phyloP scores from a whole-genome alignment of 2,329 filamentous ascomycete species.

The Dryadomyces quercivorus region DNA sequence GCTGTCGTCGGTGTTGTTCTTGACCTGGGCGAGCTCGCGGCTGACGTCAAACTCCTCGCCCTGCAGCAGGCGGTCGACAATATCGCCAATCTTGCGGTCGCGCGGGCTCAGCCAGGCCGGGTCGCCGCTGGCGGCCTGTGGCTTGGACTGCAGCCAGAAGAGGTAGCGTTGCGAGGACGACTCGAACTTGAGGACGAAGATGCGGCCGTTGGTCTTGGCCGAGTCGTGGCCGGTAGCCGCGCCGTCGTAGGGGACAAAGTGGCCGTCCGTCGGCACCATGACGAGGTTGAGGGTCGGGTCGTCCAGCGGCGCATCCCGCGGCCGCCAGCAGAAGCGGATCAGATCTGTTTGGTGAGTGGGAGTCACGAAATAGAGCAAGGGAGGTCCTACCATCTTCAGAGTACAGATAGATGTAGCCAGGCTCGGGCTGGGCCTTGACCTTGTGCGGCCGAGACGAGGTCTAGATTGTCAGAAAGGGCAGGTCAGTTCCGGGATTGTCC shows the following conservation, averaged over 20 bases:
- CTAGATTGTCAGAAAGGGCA: constrained; percentile 2
- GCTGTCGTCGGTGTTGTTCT: constrained; percentile 32
- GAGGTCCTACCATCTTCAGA: constrained; percentile 61
- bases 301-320: constrained; percentile 56
- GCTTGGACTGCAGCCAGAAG: constrained; percentile 93
- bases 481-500: not conserved
- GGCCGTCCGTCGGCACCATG: constrained; percentile 84
- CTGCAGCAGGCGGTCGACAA: constrained; percentile 74
- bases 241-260: constrained; percentile 69
- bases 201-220: constrained; percentile 68
- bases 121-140: constrained; percentile 57
- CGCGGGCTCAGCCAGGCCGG: constrained; percentile 71
- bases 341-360: constrained; percentile 51
- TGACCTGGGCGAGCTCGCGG: constrained; percentile 55
- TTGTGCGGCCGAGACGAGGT: constrained; percentile 38
- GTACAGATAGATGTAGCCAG: constrained; percentile 87
- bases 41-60: constrained; percentile 79
- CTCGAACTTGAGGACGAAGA: constrained; percentile 87
- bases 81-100: constrained; percentile 76
- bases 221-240: constrained; percentile 42
- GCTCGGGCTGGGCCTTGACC: constrained; percentile 59
- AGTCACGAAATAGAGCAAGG: not conserved
- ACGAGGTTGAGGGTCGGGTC: constrained; percentile 78
- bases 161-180: constrained; percentile 85
- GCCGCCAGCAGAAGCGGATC: constrained; percentile 94